Percentiles rank a stretch among this genome's conserved stretches.
These are phyloP conservation scores for Triangularia verruculosa DNA, from an alignment of 2,329 filamentous ascomycete genomes.

Conservation along the genomic window DNA sequence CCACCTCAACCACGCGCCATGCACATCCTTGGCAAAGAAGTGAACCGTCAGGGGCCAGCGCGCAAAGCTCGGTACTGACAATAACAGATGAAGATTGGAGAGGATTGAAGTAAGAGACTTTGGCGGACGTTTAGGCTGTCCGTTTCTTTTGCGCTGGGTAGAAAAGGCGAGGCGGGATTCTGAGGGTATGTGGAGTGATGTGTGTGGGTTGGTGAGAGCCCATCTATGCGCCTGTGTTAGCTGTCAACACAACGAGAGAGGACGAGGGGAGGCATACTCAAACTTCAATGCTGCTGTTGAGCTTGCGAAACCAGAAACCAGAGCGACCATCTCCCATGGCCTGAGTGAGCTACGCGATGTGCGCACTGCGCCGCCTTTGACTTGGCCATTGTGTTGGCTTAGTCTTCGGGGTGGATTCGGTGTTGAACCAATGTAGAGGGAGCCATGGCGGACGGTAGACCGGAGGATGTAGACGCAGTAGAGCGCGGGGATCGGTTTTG, in stretches of 20 bases:
- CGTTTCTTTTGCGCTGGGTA: conserved; percentile 49
- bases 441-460: conserved; percentile 69
- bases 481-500: conserved; percentile 73
- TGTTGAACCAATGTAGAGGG: conserved; percentile 87
- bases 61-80: conserved; percentile 74
- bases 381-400: conserved; percentile 85
- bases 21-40: conserved; percentile 72
- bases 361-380: conserved; percentile 74
- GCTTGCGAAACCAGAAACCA: conserved; percentile 87
- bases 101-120: conserved; percentile 66
- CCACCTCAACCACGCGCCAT: conserved; percentile 64
- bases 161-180: conserved; percentile 57
- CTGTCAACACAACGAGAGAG: not conserved
- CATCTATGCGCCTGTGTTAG: no score
- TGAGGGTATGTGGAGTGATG: conserved; percentile 72
- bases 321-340: conserved; percentile 87
- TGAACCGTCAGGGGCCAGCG: conserved; percentile 79
- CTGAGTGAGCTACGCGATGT: conserved; percentile 67
- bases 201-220: conserved; percentile 84
- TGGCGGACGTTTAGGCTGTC: conserved; percentile 54
- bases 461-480: conserved; percentile 93
- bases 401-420: conserved; percentile 82
- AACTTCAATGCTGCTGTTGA: conserved; percentile 88
- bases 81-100: conserved; percentile 76
- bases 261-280: conserved; percentile 54